Conservation (phyloP, 257 asterid species). For the Cordia subcordata region DNA sequence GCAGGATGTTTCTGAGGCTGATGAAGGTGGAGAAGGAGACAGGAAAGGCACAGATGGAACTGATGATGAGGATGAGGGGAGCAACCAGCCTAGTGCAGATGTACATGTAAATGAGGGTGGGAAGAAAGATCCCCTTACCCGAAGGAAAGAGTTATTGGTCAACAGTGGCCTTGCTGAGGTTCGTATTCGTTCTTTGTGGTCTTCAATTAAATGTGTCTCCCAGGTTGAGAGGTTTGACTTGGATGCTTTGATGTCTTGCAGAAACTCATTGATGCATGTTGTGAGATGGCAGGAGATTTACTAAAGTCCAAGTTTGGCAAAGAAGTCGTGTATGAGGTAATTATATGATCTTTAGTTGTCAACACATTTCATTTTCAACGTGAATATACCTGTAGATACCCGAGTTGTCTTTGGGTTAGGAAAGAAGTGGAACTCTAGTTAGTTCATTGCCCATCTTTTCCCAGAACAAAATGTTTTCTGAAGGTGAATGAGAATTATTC, state of each 20-base stretch:
- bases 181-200: slow-evolving; percentile 7
- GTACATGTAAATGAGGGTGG: slow-evolving; percentile 50
- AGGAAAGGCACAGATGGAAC: slow-evolving; percentile 21
- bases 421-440: too few relatives aligned
- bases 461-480: too few relatives aligned
- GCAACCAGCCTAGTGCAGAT: slow-evolving; percentile 7
- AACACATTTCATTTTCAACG: neutral
- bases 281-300: slow-evolving; percentile 51
- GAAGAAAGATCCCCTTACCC: slow-evolving; percentile 71
- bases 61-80: slow-evolving; percentile 13
- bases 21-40: slow-evolving; percentile 38
- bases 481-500: too few relatives aligned
- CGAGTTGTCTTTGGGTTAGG: too few relatives aligned
- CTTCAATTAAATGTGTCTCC: neutral
- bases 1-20: slow-evolving; percentile 20
- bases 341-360: neutral
- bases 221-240: slow-evolving; percentile 1
- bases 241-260: slow-evolving; percentile 26
- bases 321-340: slow-evolving; percentile 84
- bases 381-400: too few relatives aligned
- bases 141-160: slow-evolving; percentile 83
- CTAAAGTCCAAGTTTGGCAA: slow-evolving; percentile 71
- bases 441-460: too few relatives aligned
- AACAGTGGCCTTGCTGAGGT: slow-evolving; percentile 92
- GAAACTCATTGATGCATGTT: slow-evolving; percentile 76